These are phyloP conservation scores for Porcisia deanei DNA, from an alignment of 208 protist genomes.

Conservation along the genomic window DNA sequence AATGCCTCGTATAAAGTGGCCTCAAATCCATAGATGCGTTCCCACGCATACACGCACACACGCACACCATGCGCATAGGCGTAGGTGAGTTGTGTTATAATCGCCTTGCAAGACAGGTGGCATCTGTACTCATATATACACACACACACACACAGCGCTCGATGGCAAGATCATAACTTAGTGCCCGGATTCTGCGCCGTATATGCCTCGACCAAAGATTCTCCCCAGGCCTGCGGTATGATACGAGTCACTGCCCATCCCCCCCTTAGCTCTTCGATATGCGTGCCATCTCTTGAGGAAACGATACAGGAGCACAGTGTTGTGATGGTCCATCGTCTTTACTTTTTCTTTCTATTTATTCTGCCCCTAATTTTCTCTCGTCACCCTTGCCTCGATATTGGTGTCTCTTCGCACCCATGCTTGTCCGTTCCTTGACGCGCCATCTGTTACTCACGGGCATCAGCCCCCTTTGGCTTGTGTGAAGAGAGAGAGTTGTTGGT, in stretches of 20 bases:
- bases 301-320: not conserved
- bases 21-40: not conserved
- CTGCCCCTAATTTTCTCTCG: not conserved
- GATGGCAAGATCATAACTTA: not conserved
- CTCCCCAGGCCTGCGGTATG: not conserved
- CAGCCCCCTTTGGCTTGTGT: not conserved
- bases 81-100: not conserved
- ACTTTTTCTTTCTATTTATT: not conserved
- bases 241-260: not conserved
- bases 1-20: constrained; percentile 37
- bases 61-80: not conserved
- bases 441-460: not conserved
- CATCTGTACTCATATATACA: not conserved
- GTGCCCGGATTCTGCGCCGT: not conserved
- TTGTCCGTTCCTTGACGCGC: not conserved
- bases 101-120: not conserved
- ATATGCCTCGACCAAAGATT: not conserved
- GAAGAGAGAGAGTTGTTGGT: not conserved
- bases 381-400: not conserved
- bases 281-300: not conserved
- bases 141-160: not conserved
- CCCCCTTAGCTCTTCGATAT: not conserved
- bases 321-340: not conserved
- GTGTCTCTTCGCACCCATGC: not conserved
- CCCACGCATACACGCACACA: not conserved